phyloP scores from a whole-genome alignment of 495 filamentous ascomycete species.

The Parmelia sp. region DNA sequence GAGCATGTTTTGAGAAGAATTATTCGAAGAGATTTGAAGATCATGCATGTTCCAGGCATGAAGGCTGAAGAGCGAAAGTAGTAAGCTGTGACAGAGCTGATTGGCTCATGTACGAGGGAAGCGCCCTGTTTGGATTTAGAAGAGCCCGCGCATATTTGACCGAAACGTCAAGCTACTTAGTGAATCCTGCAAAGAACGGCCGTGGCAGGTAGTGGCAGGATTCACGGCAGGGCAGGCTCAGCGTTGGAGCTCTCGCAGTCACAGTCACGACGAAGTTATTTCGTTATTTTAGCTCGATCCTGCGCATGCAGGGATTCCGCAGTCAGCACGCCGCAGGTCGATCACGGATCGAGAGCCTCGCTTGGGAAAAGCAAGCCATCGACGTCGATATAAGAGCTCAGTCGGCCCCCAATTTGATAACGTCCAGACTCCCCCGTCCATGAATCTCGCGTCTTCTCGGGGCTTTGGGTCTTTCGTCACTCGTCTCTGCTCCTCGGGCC shows the following conservation, averaged over 20 bases:
- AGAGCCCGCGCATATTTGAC: background rate
- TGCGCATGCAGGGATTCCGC: background rate
- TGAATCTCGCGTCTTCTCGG: background rate
- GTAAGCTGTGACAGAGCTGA: background rate
- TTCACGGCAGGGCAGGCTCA: background rate
- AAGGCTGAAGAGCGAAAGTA: background rate
- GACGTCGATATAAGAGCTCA: background rate
- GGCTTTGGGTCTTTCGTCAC: background rate
- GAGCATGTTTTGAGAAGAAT: constrained; percentile 8
- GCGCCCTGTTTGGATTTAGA: background rate
- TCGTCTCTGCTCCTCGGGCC: background rate
- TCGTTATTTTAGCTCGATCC: background rate
- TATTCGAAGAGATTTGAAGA: background rate
- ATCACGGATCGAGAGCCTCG: background rate
- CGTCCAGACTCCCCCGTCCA: no score
- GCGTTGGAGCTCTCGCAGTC: no score
- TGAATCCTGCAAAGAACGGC: background rate
- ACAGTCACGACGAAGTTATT: background rate
- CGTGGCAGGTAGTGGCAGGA: background rate
- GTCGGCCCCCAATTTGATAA: background rate
- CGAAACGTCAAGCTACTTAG: background rate
- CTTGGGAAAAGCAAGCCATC: background rate
- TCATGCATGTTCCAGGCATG: background rate
- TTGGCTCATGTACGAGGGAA: background rate
- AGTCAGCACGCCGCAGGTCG: background rate